Conservation (phyloP, 306 rosid genomes). For the Casuarina cunninghamiana region DNA sequence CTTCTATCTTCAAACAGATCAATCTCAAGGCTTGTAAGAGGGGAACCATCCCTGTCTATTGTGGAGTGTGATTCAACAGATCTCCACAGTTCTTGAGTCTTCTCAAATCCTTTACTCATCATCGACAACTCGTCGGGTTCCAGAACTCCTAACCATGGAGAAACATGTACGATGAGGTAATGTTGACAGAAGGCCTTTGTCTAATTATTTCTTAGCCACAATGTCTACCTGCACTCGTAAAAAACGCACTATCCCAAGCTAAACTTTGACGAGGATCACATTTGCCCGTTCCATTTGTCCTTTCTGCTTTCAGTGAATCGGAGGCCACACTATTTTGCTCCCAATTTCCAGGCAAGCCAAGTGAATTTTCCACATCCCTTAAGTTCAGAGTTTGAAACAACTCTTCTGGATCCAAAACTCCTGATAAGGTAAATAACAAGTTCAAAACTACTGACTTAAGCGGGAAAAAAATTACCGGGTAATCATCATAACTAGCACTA, state of each 20-base stretch:
- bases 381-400: conserved; percentile 36
- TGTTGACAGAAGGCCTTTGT: background rate
- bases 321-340: conserved; percentile 39
- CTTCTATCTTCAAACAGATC: conserved; percentile 49
- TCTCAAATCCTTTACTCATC: conserved; percentile 49
- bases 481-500: background rate
- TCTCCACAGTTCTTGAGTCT: conserved; percentile 36
- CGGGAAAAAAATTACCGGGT: background rate
- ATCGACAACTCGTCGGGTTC: conserved; percentile 55
- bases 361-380: conserved; percentile 1
- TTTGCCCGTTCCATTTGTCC: conserved; percentile 5
- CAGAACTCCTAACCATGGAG: conserved; percentile 47
- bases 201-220: background rate
- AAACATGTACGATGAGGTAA: background rate
- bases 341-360: conserved; percentile 34
- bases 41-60: conserved; percentile 35
- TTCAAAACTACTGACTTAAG: background rate
- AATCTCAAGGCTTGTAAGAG: conserved; percentile 53
- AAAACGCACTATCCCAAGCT: conserved; percentile 71
- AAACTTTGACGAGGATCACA: conserved; percentile 48
- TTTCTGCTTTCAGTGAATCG: conserved; percentile 36
- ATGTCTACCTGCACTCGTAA: conserved; percentile 54
- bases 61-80: conserved; percentile 43
- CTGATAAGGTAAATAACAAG: conserved; percentile 30
- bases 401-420: conserved; percentile 66